Evolutionary conservation across 371 early-diverging fungal genomes (phyloP), one percentile per base, ranked within the genome.

Genomic region (Dichotomocladium elegans): DNA sequence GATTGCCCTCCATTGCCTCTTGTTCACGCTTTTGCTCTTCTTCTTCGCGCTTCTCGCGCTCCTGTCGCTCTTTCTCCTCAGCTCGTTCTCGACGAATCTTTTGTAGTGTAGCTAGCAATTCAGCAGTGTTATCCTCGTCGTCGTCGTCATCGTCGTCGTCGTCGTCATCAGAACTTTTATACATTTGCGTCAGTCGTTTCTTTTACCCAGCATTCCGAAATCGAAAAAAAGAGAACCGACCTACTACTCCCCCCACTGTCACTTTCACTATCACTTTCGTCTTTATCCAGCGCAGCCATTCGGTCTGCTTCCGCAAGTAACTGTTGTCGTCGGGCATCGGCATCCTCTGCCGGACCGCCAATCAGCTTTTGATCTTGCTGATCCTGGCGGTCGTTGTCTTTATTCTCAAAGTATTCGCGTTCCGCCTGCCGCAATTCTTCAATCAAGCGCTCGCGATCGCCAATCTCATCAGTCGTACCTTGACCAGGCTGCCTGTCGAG

Each of bases 21-120:
- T 74, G 69, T 68, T 85, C 70, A 54, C 83, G 72, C 64, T 72
- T 70, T 19, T 74, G 68, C 49, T 68, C 71, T 41, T 71, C 76
- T 35, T 83, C 74, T 55, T 67, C 68, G 50, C 81, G 75, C 30
- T 67, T 74, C 59, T 92, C 91, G 7, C 68, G 66, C 40, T 79
- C 81, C 66, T 89, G 79, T n/a, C 93, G 82, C 48, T 88, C 94
- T 66, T 90, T 89, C 59, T 95, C 96, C 54, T 93, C 92, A 0
- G 92, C 93, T 3, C 96, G 80, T 64, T 98, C 98, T 43, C 85
- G 81, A 59, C 94, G 92, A 51, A 98, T 98, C 72, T 95, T 94
- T 63, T 94, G 95, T 33, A 98, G 73, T 58, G 96, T 96, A 9
- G 89, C 83, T 67, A 97, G 51, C 33, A 98, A 62, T 60, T 90